Conservation (phyloP, 805 yeast species). For the Kluyveromyces wickerhamii region DNA sequence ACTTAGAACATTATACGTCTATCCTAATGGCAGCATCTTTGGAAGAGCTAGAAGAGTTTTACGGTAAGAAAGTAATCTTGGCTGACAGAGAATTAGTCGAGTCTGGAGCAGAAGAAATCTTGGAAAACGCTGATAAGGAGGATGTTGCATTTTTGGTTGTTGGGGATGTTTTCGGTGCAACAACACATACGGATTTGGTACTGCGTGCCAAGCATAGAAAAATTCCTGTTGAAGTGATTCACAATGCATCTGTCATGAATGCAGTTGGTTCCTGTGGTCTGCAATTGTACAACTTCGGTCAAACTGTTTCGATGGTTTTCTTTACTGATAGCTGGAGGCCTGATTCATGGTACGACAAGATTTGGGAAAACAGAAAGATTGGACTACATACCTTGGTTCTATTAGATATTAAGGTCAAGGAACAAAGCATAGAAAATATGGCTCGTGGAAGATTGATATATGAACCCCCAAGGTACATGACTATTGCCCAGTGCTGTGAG, state of each 20-base stretch:
- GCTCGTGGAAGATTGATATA: constrained; percentile 86
- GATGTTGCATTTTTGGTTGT: constrained; percentile 94
- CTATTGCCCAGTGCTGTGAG: constrained; percentile 77
- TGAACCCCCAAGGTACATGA: constrained; percentile 97
- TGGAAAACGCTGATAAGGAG: constrained; percentile 65
- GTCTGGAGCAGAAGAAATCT: constrained; percentile 73
- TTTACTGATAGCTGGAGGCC: constrained; percentile 96
- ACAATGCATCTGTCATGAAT: constrained; percentile 95
- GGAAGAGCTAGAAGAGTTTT: constrained; percentile 66
- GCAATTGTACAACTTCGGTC: constrained; percentile 92
- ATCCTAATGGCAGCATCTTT: constrained; percentile 88
- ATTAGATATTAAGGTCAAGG: constrained; percentile 92
- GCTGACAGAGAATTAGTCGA: constrained; percentile 97
- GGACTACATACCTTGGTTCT: constrained; percentile 88
- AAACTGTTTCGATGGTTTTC: constrained; percentile 92
- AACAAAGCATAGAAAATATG: constrained; percentile 89
- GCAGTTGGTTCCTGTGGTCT: constrained; percentile 98
- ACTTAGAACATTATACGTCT: constrained; percentile 91
- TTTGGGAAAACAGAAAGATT: constrained; percentile 79
- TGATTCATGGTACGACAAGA: constrained; percentile 84
- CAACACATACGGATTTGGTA: constrained; percentile 92
- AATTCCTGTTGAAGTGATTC: constrained; percentile 73
- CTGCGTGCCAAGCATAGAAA: constrained; percentile 82
- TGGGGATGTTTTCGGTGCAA: constrained; percentile 97
- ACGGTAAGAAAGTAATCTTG: constrained; percentile 74